A percentile compares a stretch with the other conserved stretches of the same genome.
Evolutionary conservation across 2,329 filamentous ascomycete species (phyloP).

Genomic region (Helotiales sp.): DNA sequence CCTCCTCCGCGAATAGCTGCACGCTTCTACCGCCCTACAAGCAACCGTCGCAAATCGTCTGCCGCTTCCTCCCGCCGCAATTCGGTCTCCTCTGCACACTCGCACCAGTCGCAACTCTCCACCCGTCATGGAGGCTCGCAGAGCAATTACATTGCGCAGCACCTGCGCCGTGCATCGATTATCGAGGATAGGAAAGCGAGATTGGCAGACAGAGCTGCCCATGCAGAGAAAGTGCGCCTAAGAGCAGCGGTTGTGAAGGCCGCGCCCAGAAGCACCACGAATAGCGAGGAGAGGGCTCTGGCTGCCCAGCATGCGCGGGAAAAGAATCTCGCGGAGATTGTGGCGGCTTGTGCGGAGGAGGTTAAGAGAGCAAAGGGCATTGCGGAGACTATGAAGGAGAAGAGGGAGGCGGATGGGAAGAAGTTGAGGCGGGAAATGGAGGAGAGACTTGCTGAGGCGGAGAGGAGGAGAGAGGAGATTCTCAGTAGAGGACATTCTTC

Average conservation of each 20-base stretch:
- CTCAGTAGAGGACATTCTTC: constrained; percentile 57
- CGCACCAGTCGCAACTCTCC: constrained; percentile 43
- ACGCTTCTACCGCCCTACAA: constrained; percentile 73
- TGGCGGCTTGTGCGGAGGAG: constrained; percentile 80
- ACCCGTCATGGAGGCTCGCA: constrained; percentile 61
- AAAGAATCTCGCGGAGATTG: constrained; percentile 81
- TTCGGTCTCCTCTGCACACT: constrained; percentile 76
- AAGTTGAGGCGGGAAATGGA: constrained; percentile 77
- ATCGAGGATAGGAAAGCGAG: constrained; percentile 81
- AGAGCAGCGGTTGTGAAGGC: constrained; percentile 77
- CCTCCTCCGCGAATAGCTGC: constrained; percentile 79
- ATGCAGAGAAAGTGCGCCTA: constrained; percentile 82
- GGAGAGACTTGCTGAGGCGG: constrained; percentile 78
- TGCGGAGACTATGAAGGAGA: constrained; percentile 82
- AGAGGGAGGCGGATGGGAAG: constrained; percentile 74
- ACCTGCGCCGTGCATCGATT: constrained; percentile 79
- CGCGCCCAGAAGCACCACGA: constrained; percentile 64
- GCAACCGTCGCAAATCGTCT: constrained; percentile 73
- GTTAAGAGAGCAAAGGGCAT: constrained; percentile 82
- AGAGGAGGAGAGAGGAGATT: constrained; percentile 70
- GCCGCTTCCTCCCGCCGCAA: constrained; percentile 80
- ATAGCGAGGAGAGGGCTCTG: constrained; percentile 76
- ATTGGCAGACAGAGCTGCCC: constrained; percentile 78
- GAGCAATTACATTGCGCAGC: constrained; percentile 79
- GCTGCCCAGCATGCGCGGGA: constrained; percentile 80